Conservation (phyloP, 176 grass and related monocot species). For the Musa acuminata region DNA sequence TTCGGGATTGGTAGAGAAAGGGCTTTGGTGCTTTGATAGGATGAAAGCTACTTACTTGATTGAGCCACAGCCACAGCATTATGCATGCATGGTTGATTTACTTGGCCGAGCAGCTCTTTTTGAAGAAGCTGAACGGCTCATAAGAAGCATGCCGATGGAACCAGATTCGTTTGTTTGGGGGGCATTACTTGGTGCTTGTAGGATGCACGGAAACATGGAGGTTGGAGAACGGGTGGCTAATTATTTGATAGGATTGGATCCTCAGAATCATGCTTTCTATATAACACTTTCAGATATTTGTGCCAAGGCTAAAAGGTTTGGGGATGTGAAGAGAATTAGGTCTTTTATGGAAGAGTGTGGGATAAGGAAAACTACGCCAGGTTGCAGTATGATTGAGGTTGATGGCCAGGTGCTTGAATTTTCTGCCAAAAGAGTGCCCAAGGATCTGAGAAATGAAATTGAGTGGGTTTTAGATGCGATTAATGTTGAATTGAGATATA, state of each 20-base stretch:
- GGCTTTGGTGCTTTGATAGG: slow-evolving; percentile 2
- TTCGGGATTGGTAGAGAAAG: slow-evolving; percentile 1
- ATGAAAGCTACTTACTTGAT: slow-evolving; percentile 8
- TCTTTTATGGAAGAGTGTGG: slow-evolving; percentile 9
- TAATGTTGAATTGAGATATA: neutral
- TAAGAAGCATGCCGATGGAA: slow-evolving; percentile 11
- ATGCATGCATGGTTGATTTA: slow-evolving; percentile 20
- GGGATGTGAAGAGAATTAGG: slow-evolving; percentile 7
- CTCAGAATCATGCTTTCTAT: slow-evolving; percentile 16
- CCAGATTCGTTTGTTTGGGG: slow-evolving; percentile 17
- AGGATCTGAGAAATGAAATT: neutral
- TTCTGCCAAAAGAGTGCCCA: neutral
- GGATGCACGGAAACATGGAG: slow-evolving; percentile 17
- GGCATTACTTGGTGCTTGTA: slow-evolving; percentile 18
- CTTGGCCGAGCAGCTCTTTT: slow-evolving; percentile 12
- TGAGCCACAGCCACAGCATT: slow-evolving; percentile 12
- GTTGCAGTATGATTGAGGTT: slow-evolving; percentile 9
- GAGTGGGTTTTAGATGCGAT: slow-evolving; percentile 7
- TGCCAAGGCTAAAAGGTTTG: slow-evolving; percentile 14
- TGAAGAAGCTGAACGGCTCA: slow-evolving; percentile 10
- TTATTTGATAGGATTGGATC: slow-evolving; percentile 12
- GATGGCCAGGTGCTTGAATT: slow-evolving; percentile 1
- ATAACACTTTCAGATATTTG: slow-evolving; percentile 17
- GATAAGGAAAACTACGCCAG: slow-evolving; percentile 14
- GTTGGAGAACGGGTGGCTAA: slow-evolving; percentile 2